Conservation (phyloP, 1,284 basidiomycete species). For the Thelephora terrestris region DNA sequence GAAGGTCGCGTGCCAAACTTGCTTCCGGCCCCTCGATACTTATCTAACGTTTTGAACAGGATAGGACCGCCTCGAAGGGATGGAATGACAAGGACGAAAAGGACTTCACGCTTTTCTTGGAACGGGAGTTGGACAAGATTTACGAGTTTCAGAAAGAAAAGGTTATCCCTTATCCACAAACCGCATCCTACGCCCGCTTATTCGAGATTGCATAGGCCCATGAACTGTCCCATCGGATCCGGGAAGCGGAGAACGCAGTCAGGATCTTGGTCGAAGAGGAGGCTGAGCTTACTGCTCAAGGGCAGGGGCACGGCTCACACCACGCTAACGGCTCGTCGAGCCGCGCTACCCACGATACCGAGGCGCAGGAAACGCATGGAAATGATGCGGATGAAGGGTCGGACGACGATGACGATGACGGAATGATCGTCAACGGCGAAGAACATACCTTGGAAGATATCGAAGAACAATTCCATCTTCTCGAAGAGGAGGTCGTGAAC, state of each 20-base stretch:
- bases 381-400: slow-evolving; percentile 63
- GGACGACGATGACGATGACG: slow-evolving; percentile 56
- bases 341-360: slow-evolving; percentile 34
- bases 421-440: slow-evolving; percentile 47
- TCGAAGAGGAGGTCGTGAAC: slow-evolving; percentile 93
- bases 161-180: slow-evolving; percentile 30
- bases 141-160: slow-evolving; percentile 92
- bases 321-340: slow-evolving; percentile 5
- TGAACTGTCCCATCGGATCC: slow-evolving; percentile 75
- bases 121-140: slow-evolving; percentile 89
- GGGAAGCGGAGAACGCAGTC: slow-evolving; percentile 72
- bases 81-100: slow-evolving; percentile 79
- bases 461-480: slow-evolving; percentile 80
- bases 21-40: neutral
- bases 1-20: slow-evolving; percentile 41
- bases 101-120: slow-evolving; percentile 72
- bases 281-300: slow-evolving; percentile 11
- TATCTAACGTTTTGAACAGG: slow-evolving; percentile 24
- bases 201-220: slow-evolving; percentile 45
- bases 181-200: neutral
- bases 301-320: slow-evolving; percentile 11
- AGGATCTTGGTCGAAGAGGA: slow-evolving; percentile 65
- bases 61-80: slow-evolving; percentile 42
- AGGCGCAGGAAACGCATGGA: slow-evolving; percentile 45
- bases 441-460: slow-evolving; percentile 66